Conservation (phyloP, 768 basidiomycete genomes). For the Russula foetens region DNA sequence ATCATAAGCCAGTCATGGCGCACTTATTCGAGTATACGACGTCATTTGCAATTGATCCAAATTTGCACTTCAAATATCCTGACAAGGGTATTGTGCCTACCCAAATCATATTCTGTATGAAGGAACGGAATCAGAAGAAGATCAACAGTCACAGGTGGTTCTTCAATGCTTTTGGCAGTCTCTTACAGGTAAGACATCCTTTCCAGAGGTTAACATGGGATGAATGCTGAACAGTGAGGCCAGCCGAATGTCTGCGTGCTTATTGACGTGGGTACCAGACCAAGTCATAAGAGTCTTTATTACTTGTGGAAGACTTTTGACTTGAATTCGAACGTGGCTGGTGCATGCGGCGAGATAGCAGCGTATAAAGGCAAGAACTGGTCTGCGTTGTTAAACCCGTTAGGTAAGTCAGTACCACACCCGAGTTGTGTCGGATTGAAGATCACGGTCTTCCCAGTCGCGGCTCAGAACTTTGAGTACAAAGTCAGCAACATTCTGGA, state of each 20-base stretch:
- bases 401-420: constrained; percentile 40
- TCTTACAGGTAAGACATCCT: constrained; percentile 56
- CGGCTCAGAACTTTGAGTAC: constrained; percentile 95
- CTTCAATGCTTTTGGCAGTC: constrained; percentile 85
- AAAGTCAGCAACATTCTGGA: constrained; percentile 88
- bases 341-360: constrained; percentile 96
- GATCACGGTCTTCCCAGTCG: constrained; percentile 39
- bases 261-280: constrained; percentile 90
- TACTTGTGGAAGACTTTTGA: constrained; percentile 95
- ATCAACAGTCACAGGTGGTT: constrained; percentile 98
- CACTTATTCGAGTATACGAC: constrained; percentile 85
- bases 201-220: not conserved
- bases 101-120: constrained; percentile 88
- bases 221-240: not conserved
- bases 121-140: constrained; percentile 95
- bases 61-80: constrained; percentile 78
- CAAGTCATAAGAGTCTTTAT: constrained; percentile 83
- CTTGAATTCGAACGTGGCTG: constrained; percentile 84
- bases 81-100: constrained; percentile 92
- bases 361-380: constrained; percentile 88
- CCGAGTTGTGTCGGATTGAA: not conserved
- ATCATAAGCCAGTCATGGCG: constrained; percentile 63
- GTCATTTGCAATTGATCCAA: constrained; percentile 69
- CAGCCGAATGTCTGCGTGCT: constrained; percentile 90
- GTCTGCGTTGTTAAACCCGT: constrained; percentile 72